Conservation (phyloP, 2,329 filamentous ascomycete genomes). For the Cylindrodendrum hubeiense region DNA sequence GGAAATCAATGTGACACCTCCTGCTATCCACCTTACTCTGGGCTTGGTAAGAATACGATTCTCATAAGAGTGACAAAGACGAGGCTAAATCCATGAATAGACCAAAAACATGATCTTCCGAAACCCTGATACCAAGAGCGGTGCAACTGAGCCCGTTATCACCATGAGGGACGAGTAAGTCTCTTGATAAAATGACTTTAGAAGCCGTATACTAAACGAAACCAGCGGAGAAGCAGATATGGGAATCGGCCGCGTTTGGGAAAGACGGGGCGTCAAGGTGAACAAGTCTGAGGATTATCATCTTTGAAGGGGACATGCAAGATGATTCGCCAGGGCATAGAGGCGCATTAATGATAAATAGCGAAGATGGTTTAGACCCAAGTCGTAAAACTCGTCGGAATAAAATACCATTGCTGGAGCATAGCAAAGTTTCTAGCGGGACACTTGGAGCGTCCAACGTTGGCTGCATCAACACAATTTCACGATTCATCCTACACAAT, state of each 20-base stretch:
- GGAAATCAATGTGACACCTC: slow-evolving; percentile 30
- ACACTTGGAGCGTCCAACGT: too few species aligned
- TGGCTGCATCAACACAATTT: too few species aligned
- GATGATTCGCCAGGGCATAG: background rate
- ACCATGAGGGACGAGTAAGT: slow-evolving; percentile 42
- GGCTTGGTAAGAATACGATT: slow-evolving; percentile 33
- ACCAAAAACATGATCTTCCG: slow-evolving; percentile 44
- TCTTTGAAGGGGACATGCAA: slow-evolving; percentile 23
- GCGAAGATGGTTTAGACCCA: too few species aligned
- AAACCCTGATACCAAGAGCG: slow-evolving; percentile 35
- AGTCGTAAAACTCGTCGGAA: background rate
- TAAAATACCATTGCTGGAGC: background rate
- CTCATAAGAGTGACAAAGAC: accelerated
- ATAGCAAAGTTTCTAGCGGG: too few species aligned
- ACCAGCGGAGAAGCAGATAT: slow-evolving; percentile 37
- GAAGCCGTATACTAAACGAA: accelerated
- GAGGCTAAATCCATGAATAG: slow-evolving; percentile 15
- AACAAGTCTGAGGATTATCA: slow-evolving; percentile 37
- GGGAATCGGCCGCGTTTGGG: slow-evolving; percentile 38
- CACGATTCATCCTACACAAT: too few species aligned
- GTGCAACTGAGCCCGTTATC: slow-evolving; percentile 33
- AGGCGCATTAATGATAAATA: background rate
- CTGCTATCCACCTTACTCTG: slow-evolving; percentile 39
- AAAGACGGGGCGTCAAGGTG: slow-evolving; percentile 38
- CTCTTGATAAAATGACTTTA: accelerated